Evolutionary conservation across 2,329 filamentous ascomycete genomes (phyloP).

Genomic region (Lasiodiplodia theobromae): DNA sequence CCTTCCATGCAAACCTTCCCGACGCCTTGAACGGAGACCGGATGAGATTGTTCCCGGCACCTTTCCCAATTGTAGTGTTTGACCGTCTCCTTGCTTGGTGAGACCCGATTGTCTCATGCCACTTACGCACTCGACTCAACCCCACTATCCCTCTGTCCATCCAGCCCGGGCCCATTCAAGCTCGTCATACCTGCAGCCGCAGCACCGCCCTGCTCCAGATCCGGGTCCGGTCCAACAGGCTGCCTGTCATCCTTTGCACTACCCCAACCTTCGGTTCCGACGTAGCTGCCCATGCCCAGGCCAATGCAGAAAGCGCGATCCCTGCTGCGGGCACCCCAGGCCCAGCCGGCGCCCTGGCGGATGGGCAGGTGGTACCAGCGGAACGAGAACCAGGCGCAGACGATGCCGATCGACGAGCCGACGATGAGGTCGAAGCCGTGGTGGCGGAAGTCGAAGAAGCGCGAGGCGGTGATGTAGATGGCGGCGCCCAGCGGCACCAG

Average conservation of each 20-base stretch:
- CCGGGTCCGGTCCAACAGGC: not conserved
- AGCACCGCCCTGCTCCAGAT: constrained; percentile 7
- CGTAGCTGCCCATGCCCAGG: constrained; percentile 61
- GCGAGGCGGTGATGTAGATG: constrained; percentile 82
- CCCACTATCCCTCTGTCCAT: constrained; percentile 18
- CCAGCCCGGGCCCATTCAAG: constrained; percentile 15
- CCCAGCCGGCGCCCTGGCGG: constrained; percentile 80
- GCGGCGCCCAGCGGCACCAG: constrained; percentile 76
- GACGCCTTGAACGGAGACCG: not conserved
- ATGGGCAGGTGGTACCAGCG: constrained; percentile 87
- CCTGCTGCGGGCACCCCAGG: constrained; percentile 79
- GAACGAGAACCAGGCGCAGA: constrained; percentile 77
- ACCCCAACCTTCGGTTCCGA: constrained; percentile 56
- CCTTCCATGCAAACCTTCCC: not conserved
- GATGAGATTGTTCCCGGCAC: not conserved
- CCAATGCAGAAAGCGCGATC: constrained; percentile 81
- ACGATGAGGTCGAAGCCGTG: constrained; percentile 92
- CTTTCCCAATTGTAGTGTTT: not conserved
- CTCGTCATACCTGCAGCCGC: not conserved
- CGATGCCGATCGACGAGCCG: constrained; percentile 79
- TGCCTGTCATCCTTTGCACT: constrained; percentile 1
- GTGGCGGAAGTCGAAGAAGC: constrained; percentile 88
- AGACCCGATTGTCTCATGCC: not conserved
- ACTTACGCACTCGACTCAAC: not conserved
- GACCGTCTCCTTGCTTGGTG: not conserved